Base-by-base conservation (phyloP, 352 stramenopile species). In the Saprolegnia parasitica region DNA sequence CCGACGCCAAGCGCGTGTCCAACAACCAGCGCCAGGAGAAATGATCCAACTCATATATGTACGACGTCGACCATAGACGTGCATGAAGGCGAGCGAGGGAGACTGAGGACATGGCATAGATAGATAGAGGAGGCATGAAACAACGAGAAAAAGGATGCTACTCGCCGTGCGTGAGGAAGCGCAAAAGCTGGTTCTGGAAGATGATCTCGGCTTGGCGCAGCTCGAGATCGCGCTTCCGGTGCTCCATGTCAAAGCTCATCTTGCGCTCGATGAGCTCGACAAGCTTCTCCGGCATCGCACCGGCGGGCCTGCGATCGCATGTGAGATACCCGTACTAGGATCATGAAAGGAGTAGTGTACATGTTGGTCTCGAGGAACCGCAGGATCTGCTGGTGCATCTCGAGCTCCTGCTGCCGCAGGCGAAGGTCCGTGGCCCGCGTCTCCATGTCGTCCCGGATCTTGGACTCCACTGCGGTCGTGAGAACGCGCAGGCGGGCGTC, bases 211-310 rank as follows among this genome's bases (percentile, higher is more conserved):
- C 81, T 26, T 91, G 81, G 50, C 84, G 83, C 56, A 92, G 75
- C 67, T 90, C 80, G 45, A 81, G 86, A 54, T 94, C 86, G 64
- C 87, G 88, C 46, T 81, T 72, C 18, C 81, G 81, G 62, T 94
- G 86, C 47, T 90, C 80, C 79, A 89, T 90, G 67, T 94, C 86
- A 67, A 94, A 90, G 60, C 88, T 79, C 42, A 92, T 83, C 67
- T 94, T 94, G 58, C 75, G 84, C 71, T 94, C 82, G 50, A 94
- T 87, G 9, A 94, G 74, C 57, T 83, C 76, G 52, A 94, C 71
- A 37, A 94, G 74, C 9, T 81, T 60, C 24, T 60, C 24, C 3
- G 11, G 52, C 24, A 60, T 8, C 18, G 42, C 42, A 8, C 42
- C 18, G 11, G 42, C 42, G 13, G 42, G 11, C 13, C 18, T 49